Percentiles rank a stretch among this genome's conserved stretches.
phyloP scores from a whole-genome alignment of 2,329 filamentous ascomycete genomes.

The Rutstroemia sydowiana region DNA sequence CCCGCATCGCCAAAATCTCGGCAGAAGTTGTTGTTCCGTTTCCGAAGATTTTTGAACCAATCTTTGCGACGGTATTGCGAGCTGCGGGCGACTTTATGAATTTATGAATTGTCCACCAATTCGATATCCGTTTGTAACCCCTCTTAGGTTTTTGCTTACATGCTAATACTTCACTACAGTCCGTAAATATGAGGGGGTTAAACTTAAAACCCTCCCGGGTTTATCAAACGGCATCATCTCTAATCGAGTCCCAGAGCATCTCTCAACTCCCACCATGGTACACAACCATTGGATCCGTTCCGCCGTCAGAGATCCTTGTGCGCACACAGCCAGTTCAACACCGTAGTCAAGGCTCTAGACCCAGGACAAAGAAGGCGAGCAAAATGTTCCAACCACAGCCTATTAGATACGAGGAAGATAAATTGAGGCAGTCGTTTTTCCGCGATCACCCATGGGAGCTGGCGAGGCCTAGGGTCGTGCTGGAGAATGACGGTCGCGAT shows the following conservation, averaged over 20 bases:
- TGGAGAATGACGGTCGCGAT: slow-evolving; percentile 84
- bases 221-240: slow-evolving; percentile 38
- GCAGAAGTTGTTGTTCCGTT: no score
- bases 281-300: slow-evolving; percentile 31
- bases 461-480: slow-evolving; percentile 74
- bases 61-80: no score
- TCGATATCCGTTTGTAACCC: no score
- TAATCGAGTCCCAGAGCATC: slow-evolving; percentile 38
- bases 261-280: slow-evolving; percentile 30
- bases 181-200: slow-evolving; percentile 24
- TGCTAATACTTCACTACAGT: background rate
- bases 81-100: no score
- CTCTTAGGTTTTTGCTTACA: background rate
- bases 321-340: slow-evolving; percentile 46
- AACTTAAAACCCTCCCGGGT: slow-evolving; percentile 38
- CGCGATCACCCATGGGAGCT: slow-evolving; percentile 96
- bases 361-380: slow-evolving; percentile 53
- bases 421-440: slow-evolving; percentile 74
- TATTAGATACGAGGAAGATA: slow-evolving; percentile 78
- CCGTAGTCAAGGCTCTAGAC: slow-evolving; percentile 23
- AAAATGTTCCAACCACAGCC: slow-evolving; percentile 73
- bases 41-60: no score
- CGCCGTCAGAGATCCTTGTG: slow-evolving; percentile 51
- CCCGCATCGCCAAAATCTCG: slow-evolving; percentile 7
- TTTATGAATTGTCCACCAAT: no score